Evolutionary conservation across 1,284 basidiomycete species (phyloP), one percentile per base, ranked within the genome.

Genomic region (Xerocomus alliaceus): DNA sequence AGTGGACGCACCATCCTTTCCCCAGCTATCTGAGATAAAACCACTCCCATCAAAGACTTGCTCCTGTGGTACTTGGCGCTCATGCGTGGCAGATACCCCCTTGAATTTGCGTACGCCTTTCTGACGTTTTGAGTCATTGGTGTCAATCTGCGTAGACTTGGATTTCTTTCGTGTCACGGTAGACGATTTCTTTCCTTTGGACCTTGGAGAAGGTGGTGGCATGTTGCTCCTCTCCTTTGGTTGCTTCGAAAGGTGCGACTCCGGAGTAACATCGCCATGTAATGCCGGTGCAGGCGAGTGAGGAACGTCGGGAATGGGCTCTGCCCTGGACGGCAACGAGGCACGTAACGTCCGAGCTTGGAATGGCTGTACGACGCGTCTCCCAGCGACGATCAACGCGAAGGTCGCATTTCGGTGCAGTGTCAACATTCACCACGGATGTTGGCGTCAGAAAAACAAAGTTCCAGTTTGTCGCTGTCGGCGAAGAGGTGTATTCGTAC

Each of bases 1-100:
- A 35, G 5, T 3, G 1, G 9, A 55, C 72, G 5, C 20, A 74
- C 71, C 65, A 44, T 74, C 72, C n/a, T 50, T 60, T 18, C 74
- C 72, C 71, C 68, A 75, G 12, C 47, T 9, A 17, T 69, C 62
- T 4, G 6, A 2, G 9, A 2, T 17, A 24, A 71, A 63, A 22
- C 68, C 69, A 48, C 44, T 51, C 1, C 42, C 42, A 20, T n/a
- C 45, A 3, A 8, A 5, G 10, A 6, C 18, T 6, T 6, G 13
- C 35, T 56, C 52, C 22, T 3, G 49, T 18, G 47, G 17, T 18
- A 8, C 31, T 9, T 46, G 22, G 2, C 34, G 34, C 34, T 8
- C 9, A 15, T 8, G 28, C 13, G 18, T 10, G 20, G 29, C 20
- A 6, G 46, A 31, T 17, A n/a, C 18, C 20, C 20, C n/a, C 29